Base-by-base conservation (phyloP, 352 stramenopile species). In the Phytophthora idaei region DNA sequence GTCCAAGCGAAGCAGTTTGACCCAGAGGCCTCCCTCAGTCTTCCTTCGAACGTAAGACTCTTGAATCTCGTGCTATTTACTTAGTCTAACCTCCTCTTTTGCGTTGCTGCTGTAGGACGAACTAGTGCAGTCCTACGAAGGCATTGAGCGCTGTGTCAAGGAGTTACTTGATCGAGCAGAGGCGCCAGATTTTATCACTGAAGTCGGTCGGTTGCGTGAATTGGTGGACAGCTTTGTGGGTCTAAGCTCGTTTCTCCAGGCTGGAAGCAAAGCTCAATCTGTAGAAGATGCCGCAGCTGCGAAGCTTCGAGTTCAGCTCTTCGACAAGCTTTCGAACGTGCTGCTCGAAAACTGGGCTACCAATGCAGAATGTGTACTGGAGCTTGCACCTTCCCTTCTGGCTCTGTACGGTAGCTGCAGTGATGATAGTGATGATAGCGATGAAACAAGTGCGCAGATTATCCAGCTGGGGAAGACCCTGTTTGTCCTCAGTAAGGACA, bases 401-500 rank as follows among this genome's bases (percentile, higher is more conserved):
- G 62, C 80, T 27, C 37, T 92, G 12, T 89, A 76, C 39, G 27
- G 41, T 11, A 50, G 54, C 15, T 42, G 36, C 36, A 41, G 31
- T 0, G 50, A 63, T 10, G 58, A 64, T 10, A 41, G 31, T 0
- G 50, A 63, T 10, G 58, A 64, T 10, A 39, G 36, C 58, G 64
- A 47, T 27, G n/a, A 21, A 27, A 44, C 51, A 6, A 55, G 9
- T 3, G 21, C 52, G 3, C 66, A 75, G 5, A 41, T 87, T 0
- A 57, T 79, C 5, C 64, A 64, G 14, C 48, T 90, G 1, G 76
- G 75, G 4, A 94, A 94, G 52, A 66, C 69, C 12, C 70, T 93
- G 4, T 94, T 94, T 53, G 71, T 91, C 31, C 63, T 91, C 32
- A 92, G 83, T 58, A 94, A 94, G 48, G 81, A 93, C 8, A 81